phyloP scores from a whole-genome alignment of 2,329 filamentous ascomycete genomes.

The Epichloe gansuensis region DNA sequence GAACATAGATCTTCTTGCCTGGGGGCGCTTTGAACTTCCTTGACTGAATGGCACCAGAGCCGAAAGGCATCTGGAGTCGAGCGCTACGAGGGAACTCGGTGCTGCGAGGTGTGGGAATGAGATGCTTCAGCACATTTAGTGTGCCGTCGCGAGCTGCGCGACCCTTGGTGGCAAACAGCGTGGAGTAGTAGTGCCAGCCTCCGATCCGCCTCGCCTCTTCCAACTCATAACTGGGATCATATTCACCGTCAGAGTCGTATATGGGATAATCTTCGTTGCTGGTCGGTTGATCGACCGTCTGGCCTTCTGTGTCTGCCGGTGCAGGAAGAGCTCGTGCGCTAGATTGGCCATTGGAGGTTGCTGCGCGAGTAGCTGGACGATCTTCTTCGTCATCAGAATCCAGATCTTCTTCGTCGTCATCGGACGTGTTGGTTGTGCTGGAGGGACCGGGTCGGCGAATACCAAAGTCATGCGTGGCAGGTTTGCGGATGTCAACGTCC shows the following conservation, averaged over 20 bases:
- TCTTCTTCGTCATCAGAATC: slow-evolving; percentile 53
- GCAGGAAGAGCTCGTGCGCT: slow-evolving; percentile 30
- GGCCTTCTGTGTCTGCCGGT: slow-evolving; percentile 62
- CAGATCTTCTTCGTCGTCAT: slow-evolving; percentile 54
- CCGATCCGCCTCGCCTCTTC: slow-evolving; percentile 68
- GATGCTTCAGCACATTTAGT: slow-evolving; percentile 31
- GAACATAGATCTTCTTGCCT: slow-evolving; percentile 89
- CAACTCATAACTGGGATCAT: slow-evolving; percentile 59
- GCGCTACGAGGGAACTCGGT: slow-evolving; percentile 45
- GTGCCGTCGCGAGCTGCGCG: slow-evolving; percentile 29
- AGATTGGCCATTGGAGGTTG: slow-evolving; percentile 21
- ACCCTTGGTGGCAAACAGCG: slow-evolving; percentile 38
- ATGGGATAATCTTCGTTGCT: slow-evolving; percentile 64
- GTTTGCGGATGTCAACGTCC: slow-evolving; percentile 94
- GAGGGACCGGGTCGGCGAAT: slow-evolving; percentile 70
- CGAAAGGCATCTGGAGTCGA: slow-evolving; percentile 40
- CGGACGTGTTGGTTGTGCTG: slow-evolving; percentile 63
- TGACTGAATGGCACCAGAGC: slow-evolving; percentile 39
- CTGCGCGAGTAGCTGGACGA: slow-evolving; percentile 3
- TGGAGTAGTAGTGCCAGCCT: slow-evolving; percentile 60
- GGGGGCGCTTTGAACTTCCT: slow-evolving; percentile 59
- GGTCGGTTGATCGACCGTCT: slow-evolving; percentile 50
- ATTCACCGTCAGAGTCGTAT: slow-evolving; percentile 78
- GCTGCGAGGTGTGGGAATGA: slow-evolving; percentile 42
- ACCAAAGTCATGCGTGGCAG: slow-evolving; percentile 75